These are phyloP conservation scores for Fusarium duplospermum DNA, from an alignment of 2,329 filamentous ascomycete species.

Conservation along the genomic window DNA sequence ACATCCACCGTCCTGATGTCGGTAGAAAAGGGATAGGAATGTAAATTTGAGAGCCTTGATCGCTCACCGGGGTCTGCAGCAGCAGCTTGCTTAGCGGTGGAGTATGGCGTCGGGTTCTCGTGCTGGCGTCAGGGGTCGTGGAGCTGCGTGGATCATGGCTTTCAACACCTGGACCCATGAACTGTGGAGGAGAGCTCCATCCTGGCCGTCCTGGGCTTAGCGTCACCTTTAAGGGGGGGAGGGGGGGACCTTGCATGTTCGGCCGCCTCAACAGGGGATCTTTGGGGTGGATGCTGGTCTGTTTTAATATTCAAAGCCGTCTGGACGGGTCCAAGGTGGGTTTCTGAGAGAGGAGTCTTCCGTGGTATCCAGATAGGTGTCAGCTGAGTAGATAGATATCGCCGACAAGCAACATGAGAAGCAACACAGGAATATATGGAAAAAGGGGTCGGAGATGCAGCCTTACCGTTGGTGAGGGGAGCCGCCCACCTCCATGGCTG, in stretches of 20 bases:
- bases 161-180: constrained; percentile 1
- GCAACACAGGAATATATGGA: neutral
- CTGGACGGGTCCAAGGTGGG: neutral
- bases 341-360: neutral
- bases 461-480: neutral
- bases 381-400: neutral
- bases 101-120: constrained; percentile 24
- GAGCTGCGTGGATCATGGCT: constrained; percentile 19
- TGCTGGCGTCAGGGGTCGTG: constrained; percentile 37
- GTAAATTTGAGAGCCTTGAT: constrained; percentile 39
- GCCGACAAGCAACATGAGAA: neutral
- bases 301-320: neutral
- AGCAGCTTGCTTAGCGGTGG: constrained; percentile 20
- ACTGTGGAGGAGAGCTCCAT: constrained; percentile 29
- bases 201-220: constrained; percentile 17
- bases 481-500: neutral
- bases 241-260: constrained; percentile 22
- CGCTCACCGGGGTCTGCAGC: constrained; percentile 17
- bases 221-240: constrained; percentile 22
- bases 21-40: constrained; percentile 15
- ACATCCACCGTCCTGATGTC: neutral
- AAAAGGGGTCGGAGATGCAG: neutral
- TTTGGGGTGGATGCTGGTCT: constrained; percentile 2
- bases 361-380: neutral
- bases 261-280: constrained; percentile 17